These are phyloP conservation scores for Lasiodiplodia gonubiensis DNA, from an alignment of 2,329 filamentous ascomycete genomes.

Conservation along the genomic window DNA sequence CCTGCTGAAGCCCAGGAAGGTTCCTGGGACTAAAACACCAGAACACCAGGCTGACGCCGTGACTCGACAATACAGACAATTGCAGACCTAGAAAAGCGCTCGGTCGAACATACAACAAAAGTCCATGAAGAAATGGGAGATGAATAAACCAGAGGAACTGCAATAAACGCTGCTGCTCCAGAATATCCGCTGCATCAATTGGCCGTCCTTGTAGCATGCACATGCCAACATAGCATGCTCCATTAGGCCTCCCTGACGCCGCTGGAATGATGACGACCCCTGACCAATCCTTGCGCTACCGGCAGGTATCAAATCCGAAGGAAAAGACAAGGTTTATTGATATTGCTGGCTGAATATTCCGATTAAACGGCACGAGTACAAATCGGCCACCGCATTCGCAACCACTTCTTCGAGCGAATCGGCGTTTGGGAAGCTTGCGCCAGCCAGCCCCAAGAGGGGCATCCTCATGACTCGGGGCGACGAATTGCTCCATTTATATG, in stretches of 20 bases:
- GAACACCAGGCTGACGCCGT: constrained; percentile 24
- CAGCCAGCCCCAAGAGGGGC: neutral
- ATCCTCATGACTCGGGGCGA: neutral
- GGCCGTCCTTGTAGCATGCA: neutral
- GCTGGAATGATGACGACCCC: neutral
- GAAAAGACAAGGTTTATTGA: neutral
- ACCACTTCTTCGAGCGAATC: neutral
- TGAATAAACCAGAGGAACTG: neutral
- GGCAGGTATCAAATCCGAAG: neutral
- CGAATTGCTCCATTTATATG: neutral
- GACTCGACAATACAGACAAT: constrained; percentile 16
- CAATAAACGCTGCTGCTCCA: too few relatives aligned
- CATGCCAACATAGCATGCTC: neutral
- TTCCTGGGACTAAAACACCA: constrained; percentile 4
- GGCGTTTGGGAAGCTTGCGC: neutral
- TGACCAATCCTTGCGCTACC: neutral
- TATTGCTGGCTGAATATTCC: neutral
- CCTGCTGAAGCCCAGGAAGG: constrained; percentile 4
- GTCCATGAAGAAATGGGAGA: neutral
- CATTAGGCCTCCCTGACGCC: neutral
- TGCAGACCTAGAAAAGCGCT: constrained; percentile 8
- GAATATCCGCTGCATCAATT: neutral
- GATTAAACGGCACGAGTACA: neutral
- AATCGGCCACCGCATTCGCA: neutral
- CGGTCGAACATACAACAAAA: neutral